Evolutionary conservation across 192 early-diverging fungal species (phyloP).

Genomic region (Coemansia sp.): DNA sequence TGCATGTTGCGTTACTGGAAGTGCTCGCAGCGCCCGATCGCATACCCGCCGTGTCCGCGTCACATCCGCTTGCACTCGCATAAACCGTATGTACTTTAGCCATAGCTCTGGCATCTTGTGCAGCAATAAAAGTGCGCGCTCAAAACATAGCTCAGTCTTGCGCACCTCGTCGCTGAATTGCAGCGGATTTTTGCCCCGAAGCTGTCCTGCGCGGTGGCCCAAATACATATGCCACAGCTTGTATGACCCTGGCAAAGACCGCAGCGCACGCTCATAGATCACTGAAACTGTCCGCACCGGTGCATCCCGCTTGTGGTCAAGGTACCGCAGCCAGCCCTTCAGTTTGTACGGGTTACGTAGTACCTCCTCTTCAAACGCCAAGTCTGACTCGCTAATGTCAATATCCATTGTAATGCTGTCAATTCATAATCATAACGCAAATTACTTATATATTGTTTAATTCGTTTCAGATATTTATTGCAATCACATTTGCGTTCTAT

Average conservation of each 20-base stretch:
- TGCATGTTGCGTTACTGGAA: conserved; percentile 93
- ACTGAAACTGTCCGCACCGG: conserved; percentile 56
- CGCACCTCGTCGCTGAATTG: conserved; percentile 63
- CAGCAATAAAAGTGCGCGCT: conserved; percentile 81
- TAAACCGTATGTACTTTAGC: conserved; percentile 72
- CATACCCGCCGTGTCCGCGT: conserved; percentile 79
- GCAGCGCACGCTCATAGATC: conserved; percentile 86
- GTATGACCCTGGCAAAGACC: conserved; percentile 88
- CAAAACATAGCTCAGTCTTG: conserved; percentile 75
- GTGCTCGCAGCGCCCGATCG: conserved; percentile 82
- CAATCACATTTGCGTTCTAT: no score
- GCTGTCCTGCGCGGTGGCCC: conserved; percentile 57
- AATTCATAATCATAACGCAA: no score
- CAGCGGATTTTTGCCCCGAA: conserved; percentile 51
- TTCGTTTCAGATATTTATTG: no score
- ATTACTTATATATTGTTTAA: no score
- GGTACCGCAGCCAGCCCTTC: conserved; percentile 83
- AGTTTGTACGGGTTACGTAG: conserved; percentile 67
- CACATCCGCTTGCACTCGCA: conserved; percentile 66
- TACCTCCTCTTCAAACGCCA: conserved; percentile 69
- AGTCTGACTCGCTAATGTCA: conserved; percentile 37
- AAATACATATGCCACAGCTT: conserved; percentile 94
- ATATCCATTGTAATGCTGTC: conserved; percentile 11
- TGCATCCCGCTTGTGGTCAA: conserved; percentile 76
- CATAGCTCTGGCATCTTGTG: conserved; percentile 98